Conservation (phyloP, 1,284 basidiomycete genomes). For the Anthracocystis walkeri region DNA sequence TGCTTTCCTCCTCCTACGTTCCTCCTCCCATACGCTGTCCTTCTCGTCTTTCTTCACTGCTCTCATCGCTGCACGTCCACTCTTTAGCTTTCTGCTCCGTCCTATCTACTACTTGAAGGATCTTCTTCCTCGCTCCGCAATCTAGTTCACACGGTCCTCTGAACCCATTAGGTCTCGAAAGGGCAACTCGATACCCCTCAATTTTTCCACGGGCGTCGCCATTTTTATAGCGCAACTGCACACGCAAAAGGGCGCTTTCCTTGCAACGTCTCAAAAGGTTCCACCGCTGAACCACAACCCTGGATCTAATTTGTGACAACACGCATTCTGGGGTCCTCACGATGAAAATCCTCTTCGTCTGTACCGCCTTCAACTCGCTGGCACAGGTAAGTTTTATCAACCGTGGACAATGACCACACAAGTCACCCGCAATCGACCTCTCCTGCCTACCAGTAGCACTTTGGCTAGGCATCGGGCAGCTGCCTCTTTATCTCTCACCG, state of each 20-base stretch:
- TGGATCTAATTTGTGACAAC: neutral
- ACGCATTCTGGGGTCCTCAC: neutral
- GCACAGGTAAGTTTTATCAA: conserved; percentile 39
- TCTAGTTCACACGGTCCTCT: neutral
- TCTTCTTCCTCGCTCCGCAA: neutral
- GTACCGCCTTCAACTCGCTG: conserved; percentile 71
- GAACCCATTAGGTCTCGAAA: neutral
- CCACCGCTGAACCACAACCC: neutral
- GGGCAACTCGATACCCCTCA: neutral
- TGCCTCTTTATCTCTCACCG: neutral
- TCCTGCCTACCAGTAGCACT: neutral
- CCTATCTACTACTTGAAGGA: neutral
- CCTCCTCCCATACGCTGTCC: too few relatives aligned
- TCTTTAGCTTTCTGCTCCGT: neutral
- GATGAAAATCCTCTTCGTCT: conserved; percentile 70
- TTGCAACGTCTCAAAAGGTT: neutral
- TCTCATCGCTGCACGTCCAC: too few relatives aligned
- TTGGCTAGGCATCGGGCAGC: neutral
- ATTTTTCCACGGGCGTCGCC: neutral
- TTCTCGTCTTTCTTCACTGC: too few relatives aligned
- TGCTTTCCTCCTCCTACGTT: too few relatives aligned
- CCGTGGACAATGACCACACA: too few relatives aligned
- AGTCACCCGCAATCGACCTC: neutral
- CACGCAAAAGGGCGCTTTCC: neutral
- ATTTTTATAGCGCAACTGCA: too few relatives aligned